A percentile compares a stretch with the other conserved stretches of the same genome.
Evolutionary conservation across 2,329 filamentous ascomycete genomes (phyloP).

Genomic region (Verticillium longisporum): DNA sequence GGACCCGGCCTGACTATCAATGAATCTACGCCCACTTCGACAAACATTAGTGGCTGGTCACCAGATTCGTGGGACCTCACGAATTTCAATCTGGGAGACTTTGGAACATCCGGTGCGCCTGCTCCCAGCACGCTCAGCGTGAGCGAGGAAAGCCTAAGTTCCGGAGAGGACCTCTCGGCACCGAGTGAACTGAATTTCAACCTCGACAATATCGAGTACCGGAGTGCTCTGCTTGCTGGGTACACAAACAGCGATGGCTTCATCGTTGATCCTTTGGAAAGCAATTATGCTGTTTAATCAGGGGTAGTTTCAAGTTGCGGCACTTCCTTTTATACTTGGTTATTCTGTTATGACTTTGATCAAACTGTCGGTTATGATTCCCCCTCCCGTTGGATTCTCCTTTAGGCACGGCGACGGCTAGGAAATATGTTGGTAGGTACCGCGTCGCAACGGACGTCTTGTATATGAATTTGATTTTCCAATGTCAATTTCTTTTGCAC

Average conservation of each 20-base stretch:
- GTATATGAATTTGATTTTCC: neutral
- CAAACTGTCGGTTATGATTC: neutral
- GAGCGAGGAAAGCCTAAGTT: constrained; percentile 52
- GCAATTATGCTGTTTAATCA: constrained; percentile 25
- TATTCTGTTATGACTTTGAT: neutral
- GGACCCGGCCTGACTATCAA: constrained; percentile 43
- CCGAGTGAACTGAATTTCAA: constrained; percentile 20
- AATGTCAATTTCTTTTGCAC: neutral
- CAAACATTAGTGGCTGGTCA: constrained; percentile 41
- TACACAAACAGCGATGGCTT: constrained; percentile 15
- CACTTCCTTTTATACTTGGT: neutral
- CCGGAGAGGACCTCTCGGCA: constrained; percentile 40
- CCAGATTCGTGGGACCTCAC: constrained; percentile 51
- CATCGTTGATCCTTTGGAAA: constrained; percentile 36
- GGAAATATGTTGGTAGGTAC: neutral
- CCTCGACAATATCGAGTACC: constrained; percentile 29
- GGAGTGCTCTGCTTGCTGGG: constrained; percentile 17
- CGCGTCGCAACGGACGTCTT: neutral
- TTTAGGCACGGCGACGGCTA: neutral
- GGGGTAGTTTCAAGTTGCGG: neutral
- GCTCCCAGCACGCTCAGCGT: constrained; percentile 49
- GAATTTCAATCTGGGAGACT: constrained; percentile 43
- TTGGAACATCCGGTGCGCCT: constrained; percentile 30
- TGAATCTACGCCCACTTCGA: constrained; percentile 34
- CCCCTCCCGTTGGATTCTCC: neutral